Conservation (phyloP, 805 yeast genomes). For the Teunomyces aglyptinius region DNA sequence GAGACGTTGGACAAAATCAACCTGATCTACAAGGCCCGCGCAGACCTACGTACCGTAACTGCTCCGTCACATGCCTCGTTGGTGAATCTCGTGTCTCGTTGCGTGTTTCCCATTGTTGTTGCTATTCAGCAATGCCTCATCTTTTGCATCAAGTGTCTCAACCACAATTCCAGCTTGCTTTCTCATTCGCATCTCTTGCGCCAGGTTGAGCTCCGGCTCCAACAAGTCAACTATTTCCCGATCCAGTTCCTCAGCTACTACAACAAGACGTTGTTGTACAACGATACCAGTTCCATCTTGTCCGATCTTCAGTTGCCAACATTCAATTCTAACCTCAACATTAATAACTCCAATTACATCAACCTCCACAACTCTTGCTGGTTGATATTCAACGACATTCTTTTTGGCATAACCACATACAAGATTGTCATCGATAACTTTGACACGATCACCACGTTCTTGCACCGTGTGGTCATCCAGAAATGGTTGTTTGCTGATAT, state of each 20-base stretch:
- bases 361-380: slow-evolving; percentile 83
- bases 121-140: slow-evolving; percentile 17
- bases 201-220: slow-evolving; percentile 75
- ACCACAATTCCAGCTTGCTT: slow-evolving; percentile 27
- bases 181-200: slow-evolving; percentile 62
- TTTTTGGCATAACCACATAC: slow-evolving; percentile 65
- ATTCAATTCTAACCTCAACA: slow-evolving; percentile 35
- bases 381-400: slow-evolving; percentile 79
- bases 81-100: slow-evolving; percentile 5
- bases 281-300: slow-evolving; percentile 30
- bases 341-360: slow-evolving; percentile 56
- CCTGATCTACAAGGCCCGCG: slow-evolving; percentile 21
- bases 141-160: slow-evolving; percentile 23
- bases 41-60: slow-evolving; percentile 1
- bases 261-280: slow-evolving; percentile 27
- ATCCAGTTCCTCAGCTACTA: slow-evolving; percentile 65
- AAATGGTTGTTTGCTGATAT: slow-evolving; percentile 45
- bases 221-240: slow-evolving; percentile 77
- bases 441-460: slow-evolving; percentile 15
- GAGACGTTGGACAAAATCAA: slow-evolving; percentile 33
- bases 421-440: slow-evolving; percentile 40
- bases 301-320: slow-evolving; percentile 41
- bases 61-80: not conserved
- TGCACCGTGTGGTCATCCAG: slow-evolving; percentile 33
- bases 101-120: slow-evolving; percentile 12